These are phyloP conservation scores for Coprinopsis sp. DNA, from an alignment of 768 basidiomycete species.

Conservation along the genomic window DNA sequence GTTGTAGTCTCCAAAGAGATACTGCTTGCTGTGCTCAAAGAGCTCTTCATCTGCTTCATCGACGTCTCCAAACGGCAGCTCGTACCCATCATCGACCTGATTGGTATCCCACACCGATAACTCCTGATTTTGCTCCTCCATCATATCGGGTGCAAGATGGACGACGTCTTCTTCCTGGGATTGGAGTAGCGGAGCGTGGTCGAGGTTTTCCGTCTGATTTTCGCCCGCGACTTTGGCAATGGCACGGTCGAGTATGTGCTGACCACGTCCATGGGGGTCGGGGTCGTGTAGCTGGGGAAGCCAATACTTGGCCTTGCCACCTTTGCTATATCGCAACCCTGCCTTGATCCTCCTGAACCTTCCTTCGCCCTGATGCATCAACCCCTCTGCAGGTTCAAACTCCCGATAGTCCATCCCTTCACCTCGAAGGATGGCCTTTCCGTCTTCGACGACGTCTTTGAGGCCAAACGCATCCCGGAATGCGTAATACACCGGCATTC, in stretches of 20 bases:
- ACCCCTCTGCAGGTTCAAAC: constrained; percentile 94
- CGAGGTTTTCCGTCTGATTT: constrained; percentile 51
- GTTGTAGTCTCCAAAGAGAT: constrained; percentile 87
- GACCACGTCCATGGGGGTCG: constrained; percentile 33
- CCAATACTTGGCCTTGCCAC: constrained; percentile 96
- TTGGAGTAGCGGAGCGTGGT: constrained; percentile 69
- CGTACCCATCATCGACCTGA: constrained; percentile 41
- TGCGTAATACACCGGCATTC: constrained; percentile 86
- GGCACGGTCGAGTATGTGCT: constrained; percentile 38
- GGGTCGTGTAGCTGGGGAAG: constrained; percentile 60
- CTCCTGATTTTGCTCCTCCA: constrained; percentile 35
- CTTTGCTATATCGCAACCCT: constrained; percentile 84
- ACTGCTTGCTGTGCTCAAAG: constrained; percentile 69
- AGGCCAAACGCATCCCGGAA: constrained; percentile 84
- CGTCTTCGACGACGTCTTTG: constrained; percentile 85
- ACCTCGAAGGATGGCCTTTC: constrained; percentile 75
- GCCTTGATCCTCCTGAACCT: constrained; percentile 85
- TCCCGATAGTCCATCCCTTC: constrained; percentile 93
- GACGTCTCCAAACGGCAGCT: constrained; percentile 63
- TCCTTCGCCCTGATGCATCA: constrained; percentile 85
- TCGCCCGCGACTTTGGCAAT: constrained; percentile 37
- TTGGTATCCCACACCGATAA: constrained; percentile 34
- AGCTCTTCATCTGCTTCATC: constrained; percentile 71
- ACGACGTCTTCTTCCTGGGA: constrained; percentile 60
- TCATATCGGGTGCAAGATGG: constrained; percentile 56